Evolutionary conservation across 768 basidiomycete species (phyloP), one percentile per base, ranked within the genome.

Genomic region (Bullera alba): DNA sequence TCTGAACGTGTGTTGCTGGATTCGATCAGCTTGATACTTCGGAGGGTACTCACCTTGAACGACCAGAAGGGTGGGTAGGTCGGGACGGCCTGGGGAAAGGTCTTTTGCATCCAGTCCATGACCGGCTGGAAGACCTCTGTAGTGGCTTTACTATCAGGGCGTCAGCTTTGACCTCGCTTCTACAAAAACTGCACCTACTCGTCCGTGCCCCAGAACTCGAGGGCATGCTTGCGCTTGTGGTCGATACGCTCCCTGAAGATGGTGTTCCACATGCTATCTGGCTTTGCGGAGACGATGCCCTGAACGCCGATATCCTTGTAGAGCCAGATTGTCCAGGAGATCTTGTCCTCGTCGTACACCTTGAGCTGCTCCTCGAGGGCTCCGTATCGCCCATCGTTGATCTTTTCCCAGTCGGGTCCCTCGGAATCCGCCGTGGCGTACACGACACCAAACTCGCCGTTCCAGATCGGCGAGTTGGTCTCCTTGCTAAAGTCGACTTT

Each of bases 401-500:
- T 85, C 38, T 60, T 60, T 22, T 86, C 80, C 42, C 80, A 83
- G 37, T 73, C 72, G 2, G 76, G 77, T 2, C 83, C 81, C 3
- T 78, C 80, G 76, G 67, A 72, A 74, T 53, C 53, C 32, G 57
- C 57, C 34, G 29, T 55, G 15, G 51, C 57, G 74, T 87, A 87
- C 17, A 88, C 85, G 2, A 85, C 84, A n/a, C 86, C 87, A 79
- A 83, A 87, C 69, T 86, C 86, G 16, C 86, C 32, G 58, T 86
- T 84, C 83, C 85, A 83, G 34, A 50, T 53, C 8, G 46, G 55
- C 3, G 14, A 16, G 44, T 79, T 73, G 41, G 54, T 51, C 25
- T 43, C 50, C 60, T 84, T 81, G 82, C 84, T 83, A 83, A 83
- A 87, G 56, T 81, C 78, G 26, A 83, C 75, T 73, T 87, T 87